These are phyloP conservation scores for Solanum lycopersicoides DNA, from an alignment of 257 asterid species.

Conservation along the genomic window DNA sequence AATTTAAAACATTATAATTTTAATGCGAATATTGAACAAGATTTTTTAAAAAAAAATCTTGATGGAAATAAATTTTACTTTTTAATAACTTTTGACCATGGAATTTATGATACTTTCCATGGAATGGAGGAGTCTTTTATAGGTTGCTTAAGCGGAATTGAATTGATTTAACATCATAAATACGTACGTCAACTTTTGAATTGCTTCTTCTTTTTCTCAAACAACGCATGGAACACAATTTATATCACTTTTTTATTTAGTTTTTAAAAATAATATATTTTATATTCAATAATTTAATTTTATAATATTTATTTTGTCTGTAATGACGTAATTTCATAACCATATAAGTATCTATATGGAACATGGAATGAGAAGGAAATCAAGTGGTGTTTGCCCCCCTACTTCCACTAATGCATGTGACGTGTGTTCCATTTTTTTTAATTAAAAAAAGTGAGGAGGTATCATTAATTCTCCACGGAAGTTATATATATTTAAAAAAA, in stretches of 20 bases:
- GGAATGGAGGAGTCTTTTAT: background rate
- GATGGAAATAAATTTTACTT: background rate
- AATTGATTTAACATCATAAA: background rate
- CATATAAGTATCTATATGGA: background rate
- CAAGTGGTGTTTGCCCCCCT: background rate
- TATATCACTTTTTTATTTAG: too few species aligned
- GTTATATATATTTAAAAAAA: background rate
- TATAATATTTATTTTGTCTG: accelerated
- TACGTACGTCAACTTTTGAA: background rate
- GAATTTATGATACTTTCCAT: background rate
- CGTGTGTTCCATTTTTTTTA: background rate
- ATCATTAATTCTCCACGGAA: background rate
- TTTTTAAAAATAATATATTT: too few species aligned
- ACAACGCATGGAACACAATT: background rate
- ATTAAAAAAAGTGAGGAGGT: background rate
- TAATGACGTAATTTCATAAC: too few species aligned
- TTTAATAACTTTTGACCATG: background rate
- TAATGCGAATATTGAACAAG: too few species aligned
- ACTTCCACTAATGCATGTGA: background rate
- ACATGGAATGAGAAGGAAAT: background rate
- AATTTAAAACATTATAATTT: too few species aligned
- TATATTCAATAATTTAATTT: too few species aligned
- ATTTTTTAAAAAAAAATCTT: accelerated
- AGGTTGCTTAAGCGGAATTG: background rate
- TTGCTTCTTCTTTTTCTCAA: background rate